Base-by-base conservation (phyloP, 75 land plant genomes). In the Ceratopteris richardii region DNA sequence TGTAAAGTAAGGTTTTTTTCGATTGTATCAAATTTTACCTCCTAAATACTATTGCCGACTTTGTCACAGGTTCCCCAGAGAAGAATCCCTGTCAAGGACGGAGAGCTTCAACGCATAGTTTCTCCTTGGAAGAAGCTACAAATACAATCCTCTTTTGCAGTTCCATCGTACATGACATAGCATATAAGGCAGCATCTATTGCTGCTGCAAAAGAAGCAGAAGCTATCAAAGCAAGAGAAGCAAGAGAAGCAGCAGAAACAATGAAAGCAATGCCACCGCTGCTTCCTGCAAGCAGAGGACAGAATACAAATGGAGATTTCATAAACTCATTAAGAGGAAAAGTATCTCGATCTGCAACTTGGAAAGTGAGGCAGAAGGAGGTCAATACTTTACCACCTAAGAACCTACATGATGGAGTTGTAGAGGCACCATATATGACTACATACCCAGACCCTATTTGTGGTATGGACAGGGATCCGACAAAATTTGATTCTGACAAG, bases 61-160 rank as follows among this genome's bases (percentile, higher is more conserved):
- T 33, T 33, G 37, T 33, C 9, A 9, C 37, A 33, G 37, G 37
- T 3, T 33, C 37, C 37, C 37, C 37, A 4, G 3, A 4, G 37
- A 33, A 33, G 9, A 33, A 3, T 4, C 37, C 37, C 3, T 4
- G 9, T 9, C 9, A 3, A 4, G 37, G 37, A 33, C 37, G 9
- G 37, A 33, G 37, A 33, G 37, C 37, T 9, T 3, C 37, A 33
- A 33, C 37, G 9, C 9, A 3, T 9, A 33, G 37, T 33, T 33
- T 33, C 37, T 33, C 37, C 7, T 60, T 90, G 25, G 89, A 79
- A 31, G 90, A 88, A 67, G 88, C 93, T 36, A 87, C 83, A 9
- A 85, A 86, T 57, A 74, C 82, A n/a, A 79, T 86, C 18, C 75
- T 89, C 40, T 85, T 86, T 52, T 83, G 87, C 70, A 82, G 91